Percentiles rank a stretch among this genome's conserved stretches.
Evolutionary conservation across 2,329 filamentous ascomycete species (phyloP).

Genomic region (Sporothrix brunneoviolacea): DNA sequence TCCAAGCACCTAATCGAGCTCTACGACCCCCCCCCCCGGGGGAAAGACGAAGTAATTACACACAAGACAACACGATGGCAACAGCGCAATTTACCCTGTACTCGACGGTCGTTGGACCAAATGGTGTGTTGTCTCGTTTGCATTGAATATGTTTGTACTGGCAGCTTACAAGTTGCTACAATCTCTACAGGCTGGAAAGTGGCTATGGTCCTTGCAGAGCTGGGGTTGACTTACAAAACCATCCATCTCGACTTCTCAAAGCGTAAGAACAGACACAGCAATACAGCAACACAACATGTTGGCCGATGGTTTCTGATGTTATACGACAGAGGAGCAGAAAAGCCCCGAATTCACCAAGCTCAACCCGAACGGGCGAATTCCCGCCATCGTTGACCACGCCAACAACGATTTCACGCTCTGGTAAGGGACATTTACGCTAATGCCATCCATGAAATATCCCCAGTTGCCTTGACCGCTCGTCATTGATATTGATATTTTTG

Average conservation of each 20-base stretch:
- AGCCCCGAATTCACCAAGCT: slow-evolving; percentile 2
- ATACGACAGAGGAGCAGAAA: slow-evolving; percentile 1
- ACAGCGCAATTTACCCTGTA: not conserved
- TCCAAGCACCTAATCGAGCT: too few relatives aligned
- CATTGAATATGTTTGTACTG: too few relatives aligned
- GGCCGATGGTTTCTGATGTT: not conserved
- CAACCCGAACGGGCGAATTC: slow-evolving; percentile 16
- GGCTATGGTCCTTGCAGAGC: not conserved
- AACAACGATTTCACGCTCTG: slow-evolving; percentile 40
- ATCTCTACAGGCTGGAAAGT: not conserved
- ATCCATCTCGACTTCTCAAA: not conserved
- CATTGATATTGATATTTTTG: too few relatives aligned
- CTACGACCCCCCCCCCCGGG: too few relatives aligned
- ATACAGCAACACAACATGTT: not conserved
- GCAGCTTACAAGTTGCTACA: too few relatives aligned
- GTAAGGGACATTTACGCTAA: too few relatives aligned
- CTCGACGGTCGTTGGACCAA: not conserved
- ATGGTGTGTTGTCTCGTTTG: not conserved
- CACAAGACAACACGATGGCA: not conserved
- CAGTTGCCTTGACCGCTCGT: too few relatives aligned
- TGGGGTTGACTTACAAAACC: slow-evolving; percentile 1
- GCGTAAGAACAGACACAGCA: not conserved
- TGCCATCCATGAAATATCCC: too few relatives aligned
- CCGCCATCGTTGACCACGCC: slow-evolving; percentile 27
- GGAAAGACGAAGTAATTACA: too few relatives aligned